Evolutionary conservation across 2,329 filamentous ascomycete species (phyloP), one percentile per base, ranked within the genome.

Genomic region (Thermomyces lanuginosus): DNA sequence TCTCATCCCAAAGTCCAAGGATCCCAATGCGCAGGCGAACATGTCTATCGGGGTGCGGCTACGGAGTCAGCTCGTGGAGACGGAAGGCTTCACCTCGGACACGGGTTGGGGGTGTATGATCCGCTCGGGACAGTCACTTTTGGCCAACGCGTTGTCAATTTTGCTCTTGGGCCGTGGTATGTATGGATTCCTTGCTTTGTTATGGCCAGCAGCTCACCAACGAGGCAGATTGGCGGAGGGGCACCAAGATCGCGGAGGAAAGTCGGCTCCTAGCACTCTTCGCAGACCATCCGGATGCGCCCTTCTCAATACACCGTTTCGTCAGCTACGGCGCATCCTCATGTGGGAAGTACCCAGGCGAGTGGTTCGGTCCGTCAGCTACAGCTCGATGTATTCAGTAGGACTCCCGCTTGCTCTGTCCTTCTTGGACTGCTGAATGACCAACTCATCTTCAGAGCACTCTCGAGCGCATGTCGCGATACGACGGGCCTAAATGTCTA

Each of bases 81-180:
- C 80, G 31, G 64, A 65, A 14, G 83, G 80, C 4, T 98, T 95
- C 53, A 78, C 81, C 7, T 86, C 82, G 2, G 89, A 98, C 49
- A 84, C 81, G 6, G 89, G 89, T 27, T 98, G 91, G 83, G 89
- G 89, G 0, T 98, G 89, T 47, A 98, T 98, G 89, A 95, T 98
- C 41, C 66, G 89, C 33, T 93, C 86, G 4, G 89, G 89, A 3
- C 89, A 98, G 58, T 86, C 81, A 44, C 63, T 98, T 14, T 61
- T 98, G 21, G 86, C 86, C 22, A 98, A 95, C 52, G 67, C 86
- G 1, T 62, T 95, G 41, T 56, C 71, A 10, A 65, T 78, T 29
- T 58, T 84, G 24, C 63, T 67, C 20, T 58, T 93, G 12, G 86
- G 89, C 11, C 72, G 89, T 66, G 77, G 80, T 83, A 63, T 36